Percentiles rank a stretch among this genome's conserved stretches.
phyloP scores from a whole-genome alignment of 2,329 filamentous ascomycete species.

The Aspergillus tanneri region DNA sequence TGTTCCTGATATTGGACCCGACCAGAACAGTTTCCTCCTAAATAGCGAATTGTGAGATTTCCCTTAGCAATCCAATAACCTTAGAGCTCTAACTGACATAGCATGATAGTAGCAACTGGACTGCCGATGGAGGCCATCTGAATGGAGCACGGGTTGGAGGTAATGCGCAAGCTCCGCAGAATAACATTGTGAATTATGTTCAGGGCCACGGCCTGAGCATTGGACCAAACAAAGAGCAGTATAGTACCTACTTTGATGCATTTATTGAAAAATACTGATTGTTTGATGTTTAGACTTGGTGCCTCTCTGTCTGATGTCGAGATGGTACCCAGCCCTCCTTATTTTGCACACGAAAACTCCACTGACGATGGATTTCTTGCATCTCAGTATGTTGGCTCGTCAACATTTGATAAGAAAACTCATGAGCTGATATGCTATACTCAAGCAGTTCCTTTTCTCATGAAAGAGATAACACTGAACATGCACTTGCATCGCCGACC shows the following conservation, averaged over 20 bases:
- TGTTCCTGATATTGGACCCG: not conserved
- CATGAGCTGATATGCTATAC: not conserved
- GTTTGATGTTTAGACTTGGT: not conserved
- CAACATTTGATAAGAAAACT: not conserved
- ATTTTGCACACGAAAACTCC: not conserved
- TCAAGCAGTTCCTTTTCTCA: not conserved
- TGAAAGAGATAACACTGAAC: not conserved
- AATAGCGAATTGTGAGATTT: slow-evolving; percentile 2
- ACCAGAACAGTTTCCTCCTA: slow-evolving; percentile 1
- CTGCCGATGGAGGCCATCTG: not conserved
- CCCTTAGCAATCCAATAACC: no score
- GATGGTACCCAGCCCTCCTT: not conserved
- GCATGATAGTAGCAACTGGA: slow-evolving; percentile 5
- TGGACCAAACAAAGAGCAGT: not conserved
- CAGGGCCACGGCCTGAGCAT: not conserved
- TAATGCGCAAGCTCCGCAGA: not conserved
- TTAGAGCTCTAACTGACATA: no score
- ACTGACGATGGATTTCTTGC: not conserved
- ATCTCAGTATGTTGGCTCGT: not conserved
- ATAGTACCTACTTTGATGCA: not conserved
- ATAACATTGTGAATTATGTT: not conserved
- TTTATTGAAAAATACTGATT: not conserved
- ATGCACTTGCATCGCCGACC: not conserved
- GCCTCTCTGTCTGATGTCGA: not conserved
- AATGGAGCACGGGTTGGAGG: not conserved